Percentiles rank a stretch among this genome's conserved stretches.
Evolutionary conservation across 2,329 filamentous ascomycete species (phyloP).

Genomic region (Cytospora paraplurivora): DNA sequence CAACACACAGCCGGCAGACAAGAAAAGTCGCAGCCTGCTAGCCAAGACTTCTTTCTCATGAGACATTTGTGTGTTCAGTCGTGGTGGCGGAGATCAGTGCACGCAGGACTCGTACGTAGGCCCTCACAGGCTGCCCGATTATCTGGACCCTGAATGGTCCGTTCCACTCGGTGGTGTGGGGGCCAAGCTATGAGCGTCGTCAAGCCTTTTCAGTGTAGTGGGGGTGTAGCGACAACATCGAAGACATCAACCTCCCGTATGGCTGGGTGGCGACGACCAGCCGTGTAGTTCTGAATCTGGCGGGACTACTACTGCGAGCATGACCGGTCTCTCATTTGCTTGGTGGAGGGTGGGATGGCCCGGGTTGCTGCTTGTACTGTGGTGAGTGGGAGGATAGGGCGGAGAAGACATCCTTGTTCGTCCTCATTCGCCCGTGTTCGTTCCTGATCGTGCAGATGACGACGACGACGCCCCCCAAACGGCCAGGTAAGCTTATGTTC

Average conservation of each 20-base stretch:
- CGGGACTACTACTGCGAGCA: background rate
- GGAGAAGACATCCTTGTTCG: background rate
- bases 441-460: constrained; percentile 5
- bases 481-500: constrained; percentile 15
- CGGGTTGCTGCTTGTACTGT: background rate
- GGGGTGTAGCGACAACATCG: background rate
- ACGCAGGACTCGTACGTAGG: constrained; percentile 21
- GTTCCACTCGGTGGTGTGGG: background rate
- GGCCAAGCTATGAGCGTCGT: background rate
- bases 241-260: constrained; percentile 13
- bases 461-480: constrained; percentile 5
- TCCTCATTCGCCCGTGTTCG: constrained; percentile 2
- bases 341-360: constrained; percentile 4
- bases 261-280: constrained; percentile 17
- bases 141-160: constrained; percentile 23
- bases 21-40: constrained; percentile 18
- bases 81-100: constrained; percentile 5
- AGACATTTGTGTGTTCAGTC: background rate
- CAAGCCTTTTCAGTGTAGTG: background rate
- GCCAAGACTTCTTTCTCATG: background rate
- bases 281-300: background rate
- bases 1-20: background rate
- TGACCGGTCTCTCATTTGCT: background rate
- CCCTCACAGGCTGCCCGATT: constrained; percentile 25
- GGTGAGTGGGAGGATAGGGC: constrained; percentile 1